Evolutionary conservation across 257 asterid genomes (phyloP).

Genomic region (Lycium ferocissimum): DNA sequence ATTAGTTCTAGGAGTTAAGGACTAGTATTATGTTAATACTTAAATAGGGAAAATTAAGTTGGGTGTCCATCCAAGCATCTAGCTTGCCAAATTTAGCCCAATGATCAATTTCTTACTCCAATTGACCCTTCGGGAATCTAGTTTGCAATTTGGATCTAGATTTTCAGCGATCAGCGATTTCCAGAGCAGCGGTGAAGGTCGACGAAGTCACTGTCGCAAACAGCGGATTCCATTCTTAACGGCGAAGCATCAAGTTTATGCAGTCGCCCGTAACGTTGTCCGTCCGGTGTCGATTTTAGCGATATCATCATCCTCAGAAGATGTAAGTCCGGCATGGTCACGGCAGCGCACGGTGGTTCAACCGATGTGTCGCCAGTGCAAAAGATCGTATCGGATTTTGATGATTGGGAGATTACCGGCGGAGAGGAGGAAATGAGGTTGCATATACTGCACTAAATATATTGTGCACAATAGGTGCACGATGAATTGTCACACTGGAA

Average conservation of each 20-base stretch:
- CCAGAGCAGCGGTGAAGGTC: slow-evolving; percentile 70
- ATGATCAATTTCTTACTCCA: too few relatives aligned
- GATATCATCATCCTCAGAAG: slow-evolving; percentile 37
- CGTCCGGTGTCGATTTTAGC: slow-evolving; percentile 37
- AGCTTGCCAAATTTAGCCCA: too few relatives aligned
- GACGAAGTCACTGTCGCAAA: slow-evolving; percentile 58
- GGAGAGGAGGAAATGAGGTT: slow-evolving; percentile 48
- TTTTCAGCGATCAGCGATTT: too few relatives aligned
- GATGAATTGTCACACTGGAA: too few relatives aligned
- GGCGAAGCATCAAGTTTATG: slow-evolving; percentile 49
- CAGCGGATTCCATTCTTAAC: slow-evolving; percentile 55
- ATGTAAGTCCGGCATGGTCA: slow-evolving; percentile 36
- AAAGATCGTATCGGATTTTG: slow-evolving; percentile 48
- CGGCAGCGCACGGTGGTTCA: not conserved
- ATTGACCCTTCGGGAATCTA: too few relatives aligned
- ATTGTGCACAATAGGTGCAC: too few relatives aligned
- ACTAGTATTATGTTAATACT: too few relatives aligned
- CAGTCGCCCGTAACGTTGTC: slow-evolving; percentile 47
- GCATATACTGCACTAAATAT: too few relatives aligned
- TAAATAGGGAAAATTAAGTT: too few relatives aligned
- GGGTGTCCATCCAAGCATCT: too few relatives aligned
- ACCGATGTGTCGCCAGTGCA: slow-evolving; percentile 33
- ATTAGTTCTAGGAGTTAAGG: too few relatives aligned
- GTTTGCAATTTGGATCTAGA: too few relatives aligned
- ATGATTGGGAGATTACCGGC: slow-evolving; percentile 75